Base-by-base conservation (phyloP, 306 rosid genomes). In the Acmispon strigosus region DNA sequence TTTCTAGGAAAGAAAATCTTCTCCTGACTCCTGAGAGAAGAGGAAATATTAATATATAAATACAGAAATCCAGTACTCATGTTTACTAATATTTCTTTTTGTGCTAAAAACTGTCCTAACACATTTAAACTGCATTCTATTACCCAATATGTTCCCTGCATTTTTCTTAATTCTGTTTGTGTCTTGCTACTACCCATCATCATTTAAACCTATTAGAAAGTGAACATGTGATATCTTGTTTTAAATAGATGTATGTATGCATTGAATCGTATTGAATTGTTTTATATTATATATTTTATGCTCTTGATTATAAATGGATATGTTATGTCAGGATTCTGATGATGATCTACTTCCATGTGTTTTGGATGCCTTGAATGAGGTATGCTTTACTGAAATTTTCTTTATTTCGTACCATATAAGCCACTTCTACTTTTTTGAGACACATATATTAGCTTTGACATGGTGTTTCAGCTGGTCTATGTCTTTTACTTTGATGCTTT, bases 341-440 rank as follows among this genome's bases (percentile, higher is more conserved):
- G 96, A 86, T 52, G 99, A 91, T 84, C 88, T 94, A 34, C 92
- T 94, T 83, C 97, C 97, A 53, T 82, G 78, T 74, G 99, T 94
- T 69, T 77, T 94, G 63, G 99, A 94, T 81, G 99, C 99, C 62
- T 78, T 94, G 81, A 85, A 94, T 36, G 99, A 94, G 99, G 99
- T 94, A 82, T 60, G 76, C 32, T 62, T 71, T 65, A n/a, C 79
- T 48, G 27, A 22, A 43, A 47, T 72, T 34, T 76, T 44, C 70
- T 16, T 32, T 53, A 24, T 70, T 55, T 48, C 36, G 42, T 54
- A 70, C 43, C 44, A 14, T 49, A 43, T 32, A 34, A 16, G 64
- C 70, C 51, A 53, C 18, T 19, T 56, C 22, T 54, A 44, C 47
- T 62, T 29, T 29, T 52, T 24, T 59, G 13, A 42, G 50, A 63